Conservation (phyloP, 495 filamentous ascomycete species). For the Lepidopterella palustris region DNA sequence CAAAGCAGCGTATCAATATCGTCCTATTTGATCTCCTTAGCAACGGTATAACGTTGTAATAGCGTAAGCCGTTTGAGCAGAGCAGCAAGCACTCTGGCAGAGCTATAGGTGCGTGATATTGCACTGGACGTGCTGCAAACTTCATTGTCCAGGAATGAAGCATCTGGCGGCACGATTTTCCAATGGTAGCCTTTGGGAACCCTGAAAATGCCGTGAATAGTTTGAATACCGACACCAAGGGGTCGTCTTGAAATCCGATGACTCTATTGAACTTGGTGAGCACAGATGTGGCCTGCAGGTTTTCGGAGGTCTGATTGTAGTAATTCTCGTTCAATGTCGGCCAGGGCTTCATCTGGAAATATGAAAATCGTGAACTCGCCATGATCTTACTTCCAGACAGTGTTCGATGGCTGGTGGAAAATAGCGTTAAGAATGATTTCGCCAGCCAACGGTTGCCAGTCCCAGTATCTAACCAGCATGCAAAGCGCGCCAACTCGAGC, state of each 20-base stretch:
- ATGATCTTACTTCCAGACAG: no score
- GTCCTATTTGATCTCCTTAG: conserved; percentile 14
- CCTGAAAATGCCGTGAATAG: conserved; percentile 11
- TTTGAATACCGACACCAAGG: conserved; percentile 5
- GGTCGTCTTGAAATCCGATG: conserved; percentile 9
- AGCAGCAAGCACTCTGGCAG: conserved; percentile 8
- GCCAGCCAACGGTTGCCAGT: conserved; percentile 12
- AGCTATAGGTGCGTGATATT: conserved; percentile 11
- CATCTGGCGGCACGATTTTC: conserved; percentile 4
- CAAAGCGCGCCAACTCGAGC: conserved; percentile 18
- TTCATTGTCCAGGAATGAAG: not conserved
- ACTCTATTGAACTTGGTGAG: conserved; percentile 7
- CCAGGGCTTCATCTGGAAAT: not conserved
- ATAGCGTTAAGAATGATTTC: conserved; percentile 2
- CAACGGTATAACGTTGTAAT: conserved; percentile 19
- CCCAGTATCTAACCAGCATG: conserved; percentile 12
- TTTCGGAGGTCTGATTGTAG: not conserved
- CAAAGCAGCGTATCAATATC: conserved; percentile 23
- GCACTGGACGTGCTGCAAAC: not conserved
- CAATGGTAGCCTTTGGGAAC: conserved; percentile 9
- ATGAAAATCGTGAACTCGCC: not conserved
- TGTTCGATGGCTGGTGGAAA: not conserved
- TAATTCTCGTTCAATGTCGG: not conserved
- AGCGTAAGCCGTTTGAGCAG: conserved; percentile 11
- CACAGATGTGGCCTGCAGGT: not conserved